phyloP scores from a whole-genome alignment of 176 grass and related monocot genomes.

The Canna indica region DNA sequence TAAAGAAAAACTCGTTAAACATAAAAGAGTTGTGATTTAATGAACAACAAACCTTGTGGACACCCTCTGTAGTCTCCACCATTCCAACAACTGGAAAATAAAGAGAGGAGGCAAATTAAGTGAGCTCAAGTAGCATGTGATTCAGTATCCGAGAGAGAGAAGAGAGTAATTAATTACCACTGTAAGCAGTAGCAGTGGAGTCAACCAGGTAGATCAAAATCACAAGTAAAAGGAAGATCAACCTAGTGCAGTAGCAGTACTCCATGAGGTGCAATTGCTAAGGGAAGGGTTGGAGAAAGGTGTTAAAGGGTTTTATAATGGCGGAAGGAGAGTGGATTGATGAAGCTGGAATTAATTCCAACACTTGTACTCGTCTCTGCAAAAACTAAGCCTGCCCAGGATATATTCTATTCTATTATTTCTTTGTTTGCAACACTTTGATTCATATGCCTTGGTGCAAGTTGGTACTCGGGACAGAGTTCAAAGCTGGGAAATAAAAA shows the following conservation, averaged over 20 bases:
- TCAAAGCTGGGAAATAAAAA: no score
- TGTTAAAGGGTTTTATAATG: conserved; percentile 1
- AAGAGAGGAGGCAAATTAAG: not conserved
- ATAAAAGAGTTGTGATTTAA: no score
- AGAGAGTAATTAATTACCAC: not conserved
- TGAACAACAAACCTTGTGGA: not conserved
- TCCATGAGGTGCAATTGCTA: not conserved
- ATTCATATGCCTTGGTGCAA: no score
- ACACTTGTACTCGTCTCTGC: not conserved
- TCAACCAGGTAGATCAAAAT: not conserved
- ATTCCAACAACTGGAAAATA: not conserved
- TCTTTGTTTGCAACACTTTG: no score
- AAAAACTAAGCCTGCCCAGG: no score
- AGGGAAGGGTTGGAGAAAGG: not conserved
- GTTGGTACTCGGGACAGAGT: not conserved
- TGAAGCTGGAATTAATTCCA: conserved; percentile 1
- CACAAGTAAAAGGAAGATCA: conserved; percentile 9
- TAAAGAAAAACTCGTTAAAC: no score
- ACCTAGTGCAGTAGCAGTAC: not conserved
- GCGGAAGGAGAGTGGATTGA: not conserved
- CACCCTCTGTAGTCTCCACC: not conserved
- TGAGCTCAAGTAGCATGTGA: no score
- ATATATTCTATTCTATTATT: not conserved
- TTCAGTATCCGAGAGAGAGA: no score
- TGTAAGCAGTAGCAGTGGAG: not conserved